phyloP scores from a whole-genome alignment of 2,329 filamentous ascomycete genomes.

The Diplodia corticola region DNA sequence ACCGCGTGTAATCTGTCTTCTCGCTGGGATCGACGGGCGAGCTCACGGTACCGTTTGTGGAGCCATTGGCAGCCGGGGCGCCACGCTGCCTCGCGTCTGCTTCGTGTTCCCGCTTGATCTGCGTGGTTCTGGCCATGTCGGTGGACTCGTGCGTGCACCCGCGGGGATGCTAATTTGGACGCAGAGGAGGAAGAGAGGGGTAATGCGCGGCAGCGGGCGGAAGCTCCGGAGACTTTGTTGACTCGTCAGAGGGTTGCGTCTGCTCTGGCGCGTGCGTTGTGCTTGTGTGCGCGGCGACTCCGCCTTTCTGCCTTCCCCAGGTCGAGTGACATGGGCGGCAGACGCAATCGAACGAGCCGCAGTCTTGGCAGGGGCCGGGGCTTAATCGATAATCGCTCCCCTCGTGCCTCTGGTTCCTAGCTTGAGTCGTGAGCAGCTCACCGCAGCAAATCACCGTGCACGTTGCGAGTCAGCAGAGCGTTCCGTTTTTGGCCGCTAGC shows the following conservation, averaged over 20 bases:
- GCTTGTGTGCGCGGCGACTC: conserved; percentile 3
- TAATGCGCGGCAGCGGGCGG: background rate
- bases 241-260: conserved; percentile 17
- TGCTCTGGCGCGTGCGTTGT: conserved; percentile 6
- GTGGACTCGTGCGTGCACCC: background rate
- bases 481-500: background rate
- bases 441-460: background rate
- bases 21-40: conserved; percentile 17
- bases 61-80: background rate
- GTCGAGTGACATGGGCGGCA: conserved; percentile 3
- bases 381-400: background rate
- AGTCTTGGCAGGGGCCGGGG: conserved; percentile 15
- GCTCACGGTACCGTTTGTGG: conserved; percentile 10
- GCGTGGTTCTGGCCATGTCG: conserved; percentile 15
- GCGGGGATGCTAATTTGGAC: background rate
- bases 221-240: background rate
- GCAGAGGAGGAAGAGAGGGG: background rate
- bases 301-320: conserved; percentile 2
- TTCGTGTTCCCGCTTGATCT: conserved; percentile 7
- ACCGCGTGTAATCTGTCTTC: conserved; percentile 77
- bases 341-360: conserved; percentile 1
- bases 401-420: background rate
- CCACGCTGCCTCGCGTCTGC: conserved; percentile 5
- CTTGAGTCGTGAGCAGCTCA: background rate
- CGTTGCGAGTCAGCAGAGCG: background rate